These are phyloP conservation scores for Tylopilus plumbeoviolaceoides DNA, from an alignment of 768 basidiomycete species.

Conservation along the genomic window DNA sequence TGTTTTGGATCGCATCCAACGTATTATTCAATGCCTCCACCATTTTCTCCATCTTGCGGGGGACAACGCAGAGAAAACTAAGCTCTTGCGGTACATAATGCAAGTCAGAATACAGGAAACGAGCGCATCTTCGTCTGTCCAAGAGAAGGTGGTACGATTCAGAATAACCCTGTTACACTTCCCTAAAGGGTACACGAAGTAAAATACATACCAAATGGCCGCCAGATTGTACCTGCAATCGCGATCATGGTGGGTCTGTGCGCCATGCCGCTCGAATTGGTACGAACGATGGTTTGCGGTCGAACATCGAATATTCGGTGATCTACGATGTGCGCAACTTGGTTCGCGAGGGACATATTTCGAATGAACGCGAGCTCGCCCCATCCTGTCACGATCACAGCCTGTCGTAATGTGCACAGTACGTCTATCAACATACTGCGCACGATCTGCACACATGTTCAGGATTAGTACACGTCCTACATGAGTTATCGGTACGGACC, in stretches of 20 bases:
- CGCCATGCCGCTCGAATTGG: neutral
- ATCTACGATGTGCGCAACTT: conserved; percentile 1
- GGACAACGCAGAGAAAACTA: conserved; percentile 6
- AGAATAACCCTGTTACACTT: neutral
- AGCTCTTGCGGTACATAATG: conserved; percentile 13
- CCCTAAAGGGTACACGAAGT: neutral
- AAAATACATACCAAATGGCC: conserved; percentile 12
- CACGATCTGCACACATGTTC: neutral
- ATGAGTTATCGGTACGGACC: conserved; percentile 1
- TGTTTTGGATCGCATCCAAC: neutral
- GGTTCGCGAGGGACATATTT: neutral
- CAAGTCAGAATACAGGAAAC: conserved; percentile 4
- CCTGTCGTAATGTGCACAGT: neutral
- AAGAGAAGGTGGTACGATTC: neutral
- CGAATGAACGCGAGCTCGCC: neutral
- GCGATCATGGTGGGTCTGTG: conserved; percentile 5
- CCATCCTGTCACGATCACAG: conserved; percentile 3
- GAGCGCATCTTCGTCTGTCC: conserved; percentile 10
- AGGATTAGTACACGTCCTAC: neutral
- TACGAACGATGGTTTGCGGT: conserved; percentile 1
- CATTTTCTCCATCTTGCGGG: conserved; percentile 1
- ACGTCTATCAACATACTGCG: neutral
- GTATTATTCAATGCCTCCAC: neutral
- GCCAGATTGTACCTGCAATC: neutral
- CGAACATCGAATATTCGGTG: neutral